These are phyloP conservation scores for Mycena sp. DNA, from an alignment of 1,284 basidiomycete genomes.

Conservation along the genomic window DNA sequence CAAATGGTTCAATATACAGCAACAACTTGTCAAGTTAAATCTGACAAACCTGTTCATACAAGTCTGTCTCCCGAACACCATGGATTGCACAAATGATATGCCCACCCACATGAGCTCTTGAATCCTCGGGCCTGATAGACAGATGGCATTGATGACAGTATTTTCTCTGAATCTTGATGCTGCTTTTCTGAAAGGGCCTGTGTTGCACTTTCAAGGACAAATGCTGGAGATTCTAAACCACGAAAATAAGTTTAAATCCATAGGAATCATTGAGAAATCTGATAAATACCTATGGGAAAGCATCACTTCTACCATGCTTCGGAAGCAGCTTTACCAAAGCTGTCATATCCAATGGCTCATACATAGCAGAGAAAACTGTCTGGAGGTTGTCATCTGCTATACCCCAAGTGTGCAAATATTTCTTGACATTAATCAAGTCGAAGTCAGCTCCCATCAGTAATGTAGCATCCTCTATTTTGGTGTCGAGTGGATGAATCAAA, in stretches of 20 bases:
- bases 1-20: not conserved
- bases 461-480: not conserved
- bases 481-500: not conserved
- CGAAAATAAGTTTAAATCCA: not conserved
- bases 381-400: not conserved
- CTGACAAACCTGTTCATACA: slow-evolving; percentile 1
- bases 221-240: not conserved
- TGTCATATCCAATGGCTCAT: not conserved
- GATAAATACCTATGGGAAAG: not conserved
- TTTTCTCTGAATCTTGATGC: not conserved
- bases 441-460: too few relatives aligned
- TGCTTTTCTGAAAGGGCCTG: not conserved
- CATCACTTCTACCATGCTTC: not conserved
- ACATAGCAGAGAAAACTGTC: not conserved
- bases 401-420: not conserved
- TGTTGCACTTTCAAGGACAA: not conserved
- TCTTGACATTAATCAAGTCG: not conserved
- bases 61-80: not conserved
- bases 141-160: slow-evolving; percentile 4
- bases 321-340: not conserved
- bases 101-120: not conserved
- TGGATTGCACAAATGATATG: slow-evolving; percentile 1
- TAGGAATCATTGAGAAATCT: not conserved
- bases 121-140: not conserved
- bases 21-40: not conserved